phyloP scores from a whole-genome alignment of 371 early-diverging fungal species.

The Lichtheimia ramosa region DNA sequence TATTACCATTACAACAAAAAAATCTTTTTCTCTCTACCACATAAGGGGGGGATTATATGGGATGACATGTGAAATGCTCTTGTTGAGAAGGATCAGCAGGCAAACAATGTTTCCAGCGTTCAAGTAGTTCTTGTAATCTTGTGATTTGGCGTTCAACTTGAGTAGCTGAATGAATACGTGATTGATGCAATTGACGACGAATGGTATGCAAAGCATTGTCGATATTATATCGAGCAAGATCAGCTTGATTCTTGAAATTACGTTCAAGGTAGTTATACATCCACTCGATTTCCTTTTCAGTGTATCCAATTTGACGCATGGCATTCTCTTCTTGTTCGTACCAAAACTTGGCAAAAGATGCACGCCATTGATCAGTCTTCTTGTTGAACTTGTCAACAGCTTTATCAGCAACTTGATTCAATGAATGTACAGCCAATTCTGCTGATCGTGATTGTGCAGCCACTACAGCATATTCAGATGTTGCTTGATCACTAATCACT shows the following conservation, averaged over 20 bases:
- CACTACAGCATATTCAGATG: slow-evolving; percentile 10
- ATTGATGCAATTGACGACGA: slow-evolving; percentile 30
- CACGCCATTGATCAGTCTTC: slow-evolving; percentile 15
- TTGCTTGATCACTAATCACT: not conserved
- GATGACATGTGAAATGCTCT: no score
- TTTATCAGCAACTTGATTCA: slow-evolving; percentile 23
- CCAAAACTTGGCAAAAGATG: slow-evolving; percentile 38
- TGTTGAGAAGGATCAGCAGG: slow-evolving; percentile 3
- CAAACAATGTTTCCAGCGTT: slow-evolving; percentile 29
- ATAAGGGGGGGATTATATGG: no score
- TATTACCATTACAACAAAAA: no score
- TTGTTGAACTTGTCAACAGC: slow-evolving; percentile 7
- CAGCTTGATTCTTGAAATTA: slow-evolving; percentile 26
- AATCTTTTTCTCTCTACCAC: no score
- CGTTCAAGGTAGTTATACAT: slow-evolving; percentile 33
- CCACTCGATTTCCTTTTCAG: slow-evolving; percentile 46
- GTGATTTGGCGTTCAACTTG: slow-evolving; percentile 40
- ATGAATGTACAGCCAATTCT: slow-evolving; percentile 17
- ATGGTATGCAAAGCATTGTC: slow-evolving; percentile 26
- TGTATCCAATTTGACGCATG: slow-evolving; percentile 38
- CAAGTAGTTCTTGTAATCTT: slow-evolving; percentile 30
- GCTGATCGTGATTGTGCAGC: slow-evolving; percentile 16
- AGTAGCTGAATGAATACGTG: slow-evolving; percentile 35
- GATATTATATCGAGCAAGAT: slow-evolving; percentile 29
- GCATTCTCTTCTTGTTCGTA: slow-evolving; percentile 33